Conservation (phyloP, 2,329 filamentous ascomycete species). For the Fusarium nanum region DNA sequence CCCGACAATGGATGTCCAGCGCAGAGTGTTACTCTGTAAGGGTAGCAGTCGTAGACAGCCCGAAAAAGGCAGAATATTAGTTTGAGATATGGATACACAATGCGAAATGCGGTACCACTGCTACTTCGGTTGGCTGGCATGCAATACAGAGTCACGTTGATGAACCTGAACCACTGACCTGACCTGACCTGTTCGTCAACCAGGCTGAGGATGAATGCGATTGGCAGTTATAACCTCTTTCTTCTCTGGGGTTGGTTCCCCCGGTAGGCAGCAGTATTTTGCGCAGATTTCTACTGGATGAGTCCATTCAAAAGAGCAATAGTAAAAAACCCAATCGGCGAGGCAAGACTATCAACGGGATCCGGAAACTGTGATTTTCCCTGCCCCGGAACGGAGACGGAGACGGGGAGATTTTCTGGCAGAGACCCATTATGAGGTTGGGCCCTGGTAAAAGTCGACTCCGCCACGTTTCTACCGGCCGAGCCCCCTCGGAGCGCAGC, state of each 20-base stretch:
- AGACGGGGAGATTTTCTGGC: constrained; percentile 20
- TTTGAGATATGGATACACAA: neutral
- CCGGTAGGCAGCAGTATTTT: constrained; percentile 35
- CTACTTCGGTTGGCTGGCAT: constrained; percentile 13
- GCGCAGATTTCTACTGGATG: constrained; percentile 5
- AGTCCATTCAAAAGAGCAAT: constrained; percentile 13
- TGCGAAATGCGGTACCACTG: constrained; percentile 30
- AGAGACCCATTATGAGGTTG: neutral
- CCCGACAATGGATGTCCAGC: constrained; percentile 1
- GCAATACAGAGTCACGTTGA: constrained; percentile 11
- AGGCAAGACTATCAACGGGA: neutral
- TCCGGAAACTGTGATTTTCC: constrained; percentile 22
- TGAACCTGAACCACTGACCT: neutral
- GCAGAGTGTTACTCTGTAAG: constrained; percentile 22
- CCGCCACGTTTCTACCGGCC: constrained; percentile 42
- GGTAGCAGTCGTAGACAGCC: neutral
- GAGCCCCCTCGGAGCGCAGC: constrained; percentile 27
- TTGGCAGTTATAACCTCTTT: constrained; percentile 28
- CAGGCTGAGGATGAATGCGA: constrained; percentile 5
- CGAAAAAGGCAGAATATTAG: constrained; percentile 4
- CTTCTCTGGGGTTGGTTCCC: constrained; percentile 33
- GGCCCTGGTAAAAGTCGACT: constrained; percentile 9
- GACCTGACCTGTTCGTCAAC: constrained; percentile 4
- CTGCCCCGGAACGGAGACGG: neutral
- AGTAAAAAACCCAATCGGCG: constrained; percentile 13